Conservation (phyloP, 1,139 yeast species). For the Zygosaccharomyces sapae region DNA sequence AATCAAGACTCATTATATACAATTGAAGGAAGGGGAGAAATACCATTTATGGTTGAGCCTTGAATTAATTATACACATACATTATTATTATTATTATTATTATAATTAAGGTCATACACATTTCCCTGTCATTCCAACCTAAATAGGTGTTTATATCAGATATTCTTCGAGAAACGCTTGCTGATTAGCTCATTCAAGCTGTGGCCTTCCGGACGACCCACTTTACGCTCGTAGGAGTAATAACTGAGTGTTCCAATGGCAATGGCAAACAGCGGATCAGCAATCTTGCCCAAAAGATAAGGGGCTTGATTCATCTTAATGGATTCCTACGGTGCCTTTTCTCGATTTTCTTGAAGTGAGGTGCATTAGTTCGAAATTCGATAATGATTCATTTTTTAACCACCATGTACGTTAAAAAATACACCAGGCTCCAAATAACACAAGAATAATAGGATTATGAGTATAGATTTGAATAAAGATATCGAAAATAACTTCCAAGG, state of each 20-base stretch:
- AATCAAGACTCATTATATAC: too few species aligned
- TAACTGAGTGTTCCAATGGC: constrained; percentile 57
- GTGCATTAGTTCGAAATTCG: not conserved
- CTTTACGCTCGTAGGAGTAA: constrained; percentile 54
- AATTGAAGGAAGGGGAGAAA: too few species aligned
- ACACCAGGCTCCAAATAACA: not conserved
- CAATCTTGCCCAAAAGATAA: constrained; percentile 26
- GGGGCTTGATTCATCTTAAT: constrained; percentile 24
- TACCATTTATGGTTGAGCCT: too few species aligned
- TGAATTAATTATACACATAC: too few species aligned
- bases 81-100: too few species aligned
- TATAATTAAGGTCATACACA: too few species aligned
- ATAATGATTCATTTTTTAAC: not conserved
- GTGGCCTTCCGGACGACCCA: constrained; percentile 54
- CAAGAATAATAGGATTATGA: not conserved
- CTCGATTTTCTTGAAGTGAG: not conserved
- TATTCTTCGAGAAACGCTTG: constrained; percentile 28
- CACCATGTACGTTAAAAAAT: not conserved
- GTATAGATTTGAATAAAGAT: constrained; percentile 2
- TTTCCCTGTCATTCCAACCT: too few species aligned
- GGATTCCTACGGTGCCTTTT: not conserved
- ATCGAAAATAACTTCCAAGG: constrained; percentile 1
- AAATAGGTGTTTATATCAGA: not conserved
- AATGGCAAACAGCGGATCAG: constrained; percentile 60
- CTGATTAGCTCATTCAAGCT: constrained; percentile 48